These are phyloP conservation scores for Teunomyces funiuensis DNA, from an alignment of 805 yeast genomes.

Conservation along the genomic window DNA sequence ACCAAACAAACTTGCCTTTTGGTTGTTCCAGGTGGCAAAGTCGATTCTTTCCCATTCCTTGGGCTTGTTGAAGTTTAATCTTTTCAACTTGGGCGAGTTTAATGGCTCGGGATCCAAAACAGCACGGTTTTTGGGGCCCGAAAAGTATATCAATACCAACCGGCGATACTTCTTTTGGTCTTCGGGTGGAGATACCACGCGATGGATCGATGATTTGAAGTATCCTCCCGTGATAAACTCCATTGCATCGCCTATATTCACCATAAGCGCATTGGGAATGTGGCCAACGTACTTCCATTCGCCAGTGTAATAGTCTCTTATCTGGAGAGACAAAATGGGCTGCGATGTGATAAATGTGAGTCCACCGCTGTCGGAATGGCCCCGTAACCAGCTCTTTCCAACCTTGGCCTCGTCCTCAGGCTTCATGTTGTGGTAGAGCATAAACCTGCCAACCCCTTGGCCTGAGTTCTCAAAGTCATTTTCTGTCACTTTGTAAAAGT, in stretches of 20 bases:
- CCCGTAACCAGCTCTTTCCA: conserved; percentile 28
- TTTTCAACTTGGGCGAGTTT: conserved; percentile 11
- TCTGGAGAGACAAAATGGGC: conserved; percentile 30
- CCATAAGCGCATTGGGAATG: conserved; percentile 29
- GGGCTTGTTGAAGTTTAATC: conserved; percentile 17
- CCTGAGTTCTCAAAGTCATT: conserved; percentile 25
- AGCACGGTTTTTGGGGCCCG: conserved; percentile 15
- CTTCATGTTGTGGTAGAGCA: conserved; percentile 27
- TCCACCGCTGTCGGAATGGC: conserved; percentile 32
- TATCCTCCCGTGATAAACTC: conserved; percentile 32
- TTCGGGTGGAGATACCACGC: conserved; percentile 16
- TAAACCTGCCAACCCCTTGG: conserved; percentile 29
- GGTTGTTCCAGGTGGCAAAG: conserved; percentile 34
- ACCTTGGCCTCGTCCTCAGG: conserved; percentile 24
- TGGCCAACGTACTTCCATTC: conserved; percentile 33
- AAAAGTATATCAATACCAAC: conserved; percentile 15
- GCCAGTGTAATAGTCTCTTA: conserved; percentile 29
- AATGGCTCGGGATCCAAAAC: conserved; percentile 15
- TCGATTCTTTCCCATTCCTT: conserved; percentile 29
- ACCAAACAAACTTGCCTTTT: conserved; percentile 47
- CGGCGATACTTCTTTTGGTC: conserved; percentile 14
- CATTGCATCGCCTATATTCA: conserved; percentile 31
- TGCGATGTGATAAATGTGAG: conserved; percentile 33
- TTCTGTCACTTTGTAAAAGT: conserved; percentile 24
- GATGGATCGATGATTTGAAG: conserved; percentile 17